Evolutionary conservation across 495 filamentous ascomycete genomes (phyloP).

Genomic region (Tuber calosporum): DNA sequence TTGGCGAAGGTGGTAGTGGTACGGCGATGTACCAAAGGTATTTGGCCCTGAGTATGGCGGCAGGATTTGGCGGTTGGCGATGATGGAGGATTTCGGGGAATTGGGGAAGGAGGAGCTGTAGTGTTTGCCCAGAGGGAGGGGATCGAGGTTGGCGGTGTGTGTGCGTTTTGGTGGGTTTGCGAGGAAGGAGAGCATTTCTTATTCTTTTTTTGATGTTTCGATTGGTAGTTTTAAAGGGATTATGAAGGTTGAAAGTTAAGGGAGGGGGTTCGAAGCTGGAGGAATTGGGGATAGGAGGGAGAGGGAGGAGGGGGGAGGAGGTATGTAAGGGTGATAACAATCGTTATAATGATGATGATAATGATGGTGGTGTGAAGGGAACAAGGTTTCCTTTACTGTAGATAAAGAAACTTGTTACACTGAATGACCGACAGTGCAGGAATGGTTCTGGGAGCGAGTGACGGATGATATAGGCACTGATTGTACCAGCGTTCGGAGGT

Average conservation of each 20-base stretch:
- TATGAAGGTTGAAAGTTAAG: neutral
- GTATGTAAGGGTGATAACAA: neutral
- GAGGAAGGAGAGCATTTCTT: conserved; percentile 30
- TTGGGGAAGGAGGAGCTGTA: conserved; percentile 2
- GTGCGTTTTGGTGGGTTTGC: conserved; percentile 16
- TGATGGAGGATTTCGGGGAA: conserved; percentile 1
- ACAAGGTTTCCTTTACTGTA: neutral
- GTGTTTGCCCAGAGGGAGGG: conserved; percentile 6
- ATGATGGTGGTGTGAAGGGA: neutral
- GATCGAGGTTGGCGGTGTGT: conserved; percentile 13
- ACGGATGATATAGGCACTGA: neutral
- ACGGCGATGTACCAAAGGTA: conserved; percentile 2
- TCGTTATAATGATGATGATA: neutral
- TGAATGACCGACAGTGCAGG: neutral
- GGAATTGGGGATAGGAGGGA: neutral
- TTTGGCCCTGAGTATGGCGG: conserved; percentile 17
- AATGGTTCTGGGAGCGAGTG: neutral
- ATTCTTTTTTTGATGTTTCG: neutral
- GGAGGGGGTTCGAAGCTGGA: neutral
- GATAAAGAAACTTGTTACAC: neutral
- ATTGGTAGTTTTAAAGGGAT: neutral
- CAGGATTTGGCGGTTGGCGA: conserved; percentile 12
- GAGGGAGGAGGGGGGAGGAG: neutral
- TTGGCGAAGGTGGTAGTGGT: conserved; percentile 13
- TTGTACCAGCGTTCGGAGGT: neutral